Evolutionary conservation across 768 basidiomycete species (phyloP).

Genomic region (Brasilioporus rufonigricans): DNA sequence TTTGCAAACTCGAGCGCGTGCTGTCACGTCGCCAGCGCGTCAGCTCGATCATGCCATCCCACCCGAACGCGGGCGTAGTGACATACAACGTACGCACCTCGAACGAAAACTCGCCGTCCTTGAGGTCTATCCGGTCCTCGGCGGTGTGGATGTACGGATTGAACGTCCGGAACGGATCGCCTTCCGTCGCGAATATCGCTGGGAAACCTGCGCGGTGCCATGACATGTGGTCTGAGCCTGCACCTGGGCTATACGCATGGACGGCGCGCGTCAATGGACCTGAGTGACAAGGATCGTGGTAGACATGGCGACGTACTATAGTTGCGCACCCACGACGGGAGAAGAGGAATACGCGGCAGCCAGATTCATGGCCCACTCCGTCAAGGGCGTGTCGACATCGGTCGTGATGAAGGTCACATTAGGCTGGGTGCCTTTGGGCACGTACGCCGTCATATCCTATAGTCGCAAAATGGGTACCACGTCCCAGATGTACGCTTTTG

Average conservation of each 20-base stretch:
- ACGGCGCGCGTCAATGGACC: neutral
- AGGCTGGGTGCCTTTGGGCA: neutral
- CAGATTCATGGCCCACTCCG: neutral
- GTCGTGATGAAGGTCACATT: neutral
- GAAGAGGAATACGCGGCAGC: neutral
- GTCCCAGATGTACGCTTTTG: neutral
- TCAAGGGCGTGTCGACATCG: neutral
- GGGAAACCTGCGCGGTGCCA: neutral
- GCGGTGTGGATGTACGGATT: slow-evolving; percentile 45
- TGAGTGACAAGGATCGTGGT: too few relatives aligned
- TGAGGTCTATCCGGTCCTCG: slow-evolving; percentile 20
- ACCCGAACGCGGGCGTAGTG: too few relatives aligned
- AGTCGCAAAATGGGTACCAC: neutral
- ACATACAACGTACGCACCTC: slow-evolving; percentile 17
- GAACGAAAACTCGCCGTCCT: slow-evolving; percentile 42
- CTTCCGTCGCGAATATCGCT: slow-evolving; percentile 25
- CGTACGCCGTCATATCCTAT: neutral
- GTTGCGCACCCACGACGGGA: neutral
- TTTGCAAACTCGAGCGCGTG: slow-evolving; percentile 62
- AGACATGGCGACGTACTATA: neutral
- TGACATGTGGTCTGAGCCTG: neutral
- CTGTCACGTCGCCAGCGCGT: neutral
- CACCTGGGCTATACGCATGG: neutral
- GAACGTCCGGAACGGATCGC: slow-evolving; percentile 36
- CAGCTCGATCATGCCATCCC: too few relatives aligned